These are phyloP conservation scores for Clavispora santaluciae DNA, from an alignment of 805 yeast genomes.

Conservation along the genomic window DNA sequence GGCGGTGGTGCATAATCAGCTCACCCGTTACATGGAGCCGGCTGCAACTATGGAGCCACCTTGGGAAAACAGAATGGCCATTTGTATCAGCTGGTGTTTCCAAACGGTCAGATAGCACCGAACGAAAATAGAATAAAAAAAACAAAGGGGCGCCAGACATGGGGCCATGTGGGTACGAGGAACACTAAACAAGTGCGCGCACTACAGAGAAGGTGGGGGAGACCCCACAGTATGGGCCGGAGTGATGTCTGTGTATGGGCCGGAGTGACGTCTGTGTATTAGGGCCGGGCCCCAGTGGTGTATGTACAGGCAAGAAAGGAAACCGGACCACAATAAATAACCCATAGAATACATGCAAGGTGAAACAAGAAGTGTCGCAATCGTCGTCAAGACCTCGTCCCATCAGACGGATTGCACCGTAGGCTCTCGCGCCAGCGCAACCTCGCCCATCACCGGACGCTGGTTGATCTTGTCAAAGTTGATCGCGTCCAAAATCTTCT, in stretches of 20 bases:
- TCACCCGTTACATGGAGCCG: slow-evolving; percentile 2
- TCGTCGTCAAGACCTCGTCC: neutral
- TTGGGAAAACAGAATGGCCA: neutral
- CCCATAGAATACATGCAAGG: slow-evolving; percentile 1
- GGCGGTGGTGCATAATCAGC: neutral
- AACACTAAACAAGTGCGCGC: too few species aligned
- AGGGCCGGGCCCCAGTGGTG: neutral
- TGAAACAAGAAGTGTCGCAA: neutral
- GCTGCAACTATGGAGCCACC: neutral
- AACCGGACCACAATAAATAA: neutral
- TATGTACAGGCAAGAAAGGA: neutral
- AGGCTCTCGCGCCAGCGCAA: slow-evolving; percentile 1
- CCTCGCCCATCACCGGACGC: slow-evolving; percentile 18
- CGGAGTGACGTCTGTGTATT: neutral
- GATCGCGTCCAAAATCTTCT: slow-evolving; percentile 71
- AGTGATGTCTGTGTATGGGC: too few species aligned
- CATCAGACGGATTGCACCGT: slow-evolving; percentile 1
- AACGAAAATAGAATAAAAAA: too few species aligned
- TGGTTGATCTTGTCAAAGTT: slow-evolving; percentile 61
- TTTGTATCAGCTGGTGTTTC: neutral
- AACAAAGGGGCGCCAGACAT: too few species aligned
- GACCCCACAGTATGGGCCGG: too few species aligned
- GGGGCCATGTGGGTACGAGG: neutral
- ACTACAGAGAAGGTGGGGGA: too few species aligned
- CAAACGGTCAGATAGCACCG: too few species aligned